Base-by-base conservation (phyloP, 2,329 filamentous ascomycete species). In the Colletotrichum sp. region DNA sequence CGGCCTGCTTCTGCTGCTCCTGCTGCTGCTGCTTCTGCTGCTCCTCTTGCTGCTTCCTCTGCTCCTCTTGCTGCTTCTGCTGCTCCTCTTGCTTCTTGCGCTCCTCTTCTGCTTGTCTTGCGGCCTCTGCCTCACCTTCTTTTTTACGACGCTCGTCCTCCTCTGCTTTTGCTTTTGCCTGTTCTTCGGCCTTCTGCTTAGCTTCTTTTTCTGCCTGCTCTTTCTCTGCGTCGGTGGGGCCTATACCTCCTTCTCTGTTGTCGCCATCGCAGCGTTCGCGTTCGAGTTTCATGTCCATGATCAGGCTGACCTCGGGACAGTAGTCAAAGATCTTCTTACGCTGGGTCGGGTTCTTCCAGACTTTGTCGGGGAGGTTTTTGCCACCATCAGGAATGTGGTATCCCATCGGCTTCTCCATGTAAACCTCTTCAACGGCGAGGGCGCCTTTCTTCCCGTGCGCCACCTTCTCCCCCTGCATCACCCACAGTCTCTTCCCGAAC, bases 231-330 rank as follows among this genome's bases (percentile, higher is more conserved):
- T 72, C 72, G 4, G 74, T 75, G 29, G 75, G 75, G 6, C 70
- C 69, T 29, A 81, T 75, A 47, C 69, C 69, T 65, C 80, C 80
- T 62, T 80, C 73, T n/a, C 66, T 70, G 64, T 83, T 80, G 75
- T 85, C 83, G 11, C 79, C 82, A 0, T 78, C 75, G 76, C 87
- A 89, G 21, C 86, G 81, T 79, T 88, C 84, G 57, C 84, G 79
- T 80, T 88, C 86, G 13, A 89, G 80, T 79, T 89, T 89, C 89
- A 91, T 90, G 55, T 88, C 85, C 83, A 90, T 85, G 72, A 90
- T 87, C 78, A 90, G 82, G 75, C 83, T 86, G 24, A 91, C 79
- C 79, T 91, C 89, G 3, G 89, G 89, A 75, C 89, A 91, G 80
- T 90, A 91, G 21, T 86, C 82, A 75, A 89, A 87, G 29, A 90